Base-by-base conservation (phyloP, 2,329 filamentous ascomycete species). In the Penicillium thymicola region DNA sequence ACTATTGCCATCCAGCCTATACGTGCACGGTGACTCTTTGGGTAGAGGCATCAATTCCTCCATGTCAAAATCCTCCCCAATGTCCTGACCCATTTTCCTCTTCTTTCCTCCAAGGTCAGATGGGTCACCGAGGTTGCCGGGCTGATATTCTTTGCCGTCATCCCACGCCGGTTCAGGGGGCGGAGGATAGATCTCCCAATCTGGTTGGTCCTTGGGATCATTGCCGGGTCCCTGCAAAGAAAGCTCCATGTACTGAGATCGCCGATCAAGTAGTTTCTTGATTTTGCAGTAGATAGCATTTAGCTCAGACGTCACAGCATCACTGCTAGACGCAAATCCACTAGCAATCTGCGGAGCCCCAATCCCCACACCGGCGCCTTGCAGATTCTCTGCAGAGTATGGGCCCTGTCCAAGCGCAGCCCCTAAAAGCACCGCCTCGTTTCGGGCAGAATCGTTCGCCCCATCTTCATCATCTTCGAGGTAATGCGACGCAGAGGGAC, bases 131-230 rank as follows among this genome's bases (percentile, higher is more conserved):
- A 63, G 54, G 63, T 67, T 67, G 47, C 70, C 64, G 42, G 69
- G 58, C 61, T 70, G 66, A 32, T 74, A 74, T 55, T 79, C 76
- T 55, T 80, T 81, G 36, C 82, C 82, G 59, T 85, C 85, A 57
- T 87, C 82, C 93, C 94, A 97, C 2, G 90, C 90, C 16, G 94
- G 94, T 67, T 95, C 90, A 6, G 93, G 94, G 5, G 92, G 92
- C 14, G 90, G 86, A 10, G 94, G 94, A 67, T 97, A 97, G 43
- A 99, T 90, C 52, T 83, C 82, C 93, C 93, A 99, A 48, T 81
- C 83, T 0, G 87, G 82, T 18, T 89, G 84, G 70, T 97, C 92
- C 66, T 91, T 91, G 1, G 94, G 94, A 65, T 97, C 97, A 70
- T 96, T 90, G 13, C 85, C 82, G 8, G 87, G 82, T 10, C 89